Evolutionary conservation across 371 early-diverging fungal genomes (phyloP).

Genomic region (Saksenaea vasiformis): DNA sequence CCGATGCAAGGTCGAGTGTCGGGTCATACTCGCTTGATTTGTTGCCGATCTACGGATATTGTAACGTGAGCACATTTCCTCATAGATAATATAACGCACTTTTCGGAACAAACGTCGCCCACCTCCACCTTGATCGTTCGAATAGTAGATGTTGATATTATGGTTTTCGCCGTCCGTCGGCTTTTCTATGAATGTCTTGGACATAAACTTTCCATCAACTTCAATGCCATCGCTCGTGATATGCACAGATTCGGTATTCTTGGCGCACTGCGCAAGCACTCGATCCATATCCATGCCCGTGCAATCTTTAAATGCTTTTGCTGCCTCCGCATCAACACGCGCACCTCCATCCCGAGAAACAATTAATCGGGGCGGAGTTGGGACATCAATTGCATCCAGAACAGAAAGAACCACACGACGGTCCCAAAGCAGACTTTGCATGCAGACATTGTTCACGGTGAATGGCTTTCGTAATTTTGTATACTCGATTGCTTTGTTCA

Average conservation of each 20-base stretch:
- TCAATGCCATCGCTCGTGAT: constrained; percentile 68
- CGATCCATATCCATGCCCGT: constrained; percentile 60
- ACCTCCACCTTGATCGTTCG: constrained; percentile 84
- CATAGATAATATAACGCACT: constrained; percentile 36
- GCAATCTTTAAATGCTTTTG: constrained; percentile 35
- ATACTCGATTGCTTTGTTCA: constrained; percentile 93
- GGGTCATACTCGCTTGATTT: constrained; percentile 93
- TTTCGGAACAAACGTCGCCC: constrained; percentile 95
- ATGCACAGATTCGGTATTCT: constrained; percentile 23
- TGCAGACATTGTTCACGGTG: constrained; percentile 88
- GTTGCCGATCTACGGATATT: constrained; percentile 75
- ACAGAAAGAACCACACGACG: constrained; percentile 86
- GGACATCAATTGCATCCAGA: constrained; percentile 84
- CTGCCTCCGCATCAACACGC: constrained; percentile 43
- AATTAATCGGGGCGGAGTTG: constrained; percentile 84
- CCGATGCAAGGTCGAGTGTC: constrained; percentile 63
- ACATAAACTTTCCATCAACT: constrained; percentile 66
- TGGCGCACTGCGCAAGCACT: constrained; percentile 30
- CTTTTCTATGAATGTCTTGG: constrained; percentile 98
- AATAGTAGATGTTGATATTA: constrained; percentile 96
- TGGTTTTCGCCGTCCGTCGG: constrained; percentile 97
- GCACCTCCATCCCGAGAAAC: constrained; percentile 78
- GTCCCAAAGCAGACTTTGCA: constrained; percentile 94
- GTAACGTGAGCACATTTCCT: neutral
- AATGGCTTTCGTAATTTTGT: constrained; percentile 82